phyloP scores from a whole-genome alignment of 2,329 filamentous ascomycete species.

The Phyllosticta citrichinensis region DNA sequence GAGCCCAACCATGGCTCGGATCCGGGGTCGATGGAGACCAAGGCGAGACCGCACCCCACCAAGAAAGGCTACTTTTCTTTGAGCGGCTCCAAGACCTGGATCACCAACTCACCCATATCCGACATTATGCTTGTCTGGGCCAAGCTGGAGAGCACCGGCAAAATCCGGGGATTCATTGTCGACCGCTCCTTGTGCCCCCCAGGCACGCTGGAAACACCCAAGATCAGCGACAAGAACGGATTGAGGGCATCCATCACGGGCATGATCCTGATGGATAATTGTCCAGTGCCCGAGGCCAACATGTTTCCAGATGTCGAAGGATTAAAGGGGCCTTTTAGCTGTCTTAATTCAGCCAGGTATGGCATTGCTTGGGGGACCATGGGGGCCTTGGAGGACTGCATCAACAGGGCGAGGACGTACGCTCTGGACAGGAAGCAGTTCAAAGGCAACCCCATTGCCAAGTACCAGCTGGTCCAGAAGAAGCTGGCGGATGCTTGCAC shows the following conservation, averaged over 20 bases:
- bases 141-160: conserved; percentile 80
- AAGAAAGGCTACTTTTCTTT: conserved; percentile 74
- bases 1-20: conserved; percentile 92
- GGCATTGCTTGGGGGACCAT: conserved; percentile 92
- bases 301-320: conserved; percentile 92
- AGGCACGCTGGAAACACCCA: conserved; percentile 81
- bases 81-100: conserved; percentile 85
- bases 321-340: conserved; percentile 79
- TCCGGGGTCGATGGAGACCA: conserved; percentile 82
- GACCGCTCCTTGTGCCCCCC: conserved; percentile 76
- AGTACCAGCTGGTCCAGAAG: conserved; percentile 96
- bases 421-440: conserved; percentile 93
- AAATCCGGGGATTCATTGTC: conserved; percentile 87
- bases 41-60: conserved; percentile 71
- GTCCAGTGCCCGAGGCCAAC: conserved; percentile 78
- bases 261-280: conserved; percentile 93
- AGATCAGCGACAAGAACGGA: conserved; percentile 91
- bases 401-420: conserved; percentile 71
- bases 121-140: conserved; percentile 86
- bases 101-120: conserved; percentile 85
- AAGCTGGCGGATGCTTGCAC: conserved; percentile 89
- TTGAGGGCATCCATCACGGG: conserved; percentile 88
- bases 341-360: conserved; percentile 85
- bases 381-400: conserved; percentile 87
- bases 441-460: conserved; percentile 87